Evolutionary conservation across 208 protist genomes (phyloP), one percentile per base, ranked within the genome.

Genomic region (Wallacemonas collosoma): DNA sequence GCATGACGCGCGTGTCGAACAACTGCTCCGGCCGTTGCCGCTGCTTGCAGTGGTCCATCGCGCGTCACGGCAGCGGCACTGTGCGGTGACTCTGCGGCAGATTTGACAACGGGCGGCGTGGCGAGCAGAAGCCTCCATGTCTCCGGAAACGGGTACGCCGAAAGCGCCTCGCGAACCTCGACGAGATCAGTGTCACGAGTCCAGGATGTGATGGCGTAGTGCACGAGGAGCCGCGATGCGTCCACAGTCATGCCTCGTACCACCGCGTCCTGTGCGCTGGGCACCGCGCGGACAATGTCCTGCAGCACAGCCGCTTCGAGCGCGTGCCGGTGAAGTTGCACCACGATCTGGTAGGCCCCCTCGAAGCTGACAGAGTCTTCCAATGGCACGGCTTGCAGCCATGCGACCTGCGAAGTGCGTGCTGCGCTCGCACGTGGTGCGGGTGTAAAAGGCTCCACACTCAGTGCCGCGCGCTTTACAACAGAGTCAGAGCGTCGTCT

Each of bases 361-460:
- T 69, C 64, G 35, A 69, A 69, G 38, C 51, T 7, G 12, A 69
- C 41, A 12, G 64, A 69, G 2, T 69, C 50, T 26, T 69, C 51
- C 60, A 44, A 48, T 0, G 60, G 60, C 15, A 48, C 60, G 0
- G 45, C 45, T 12, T 26, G 26, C 26, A 26, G 26, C 26, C 26
- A 26, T 26, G 26, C 26, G 26, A 26, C 26, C 26, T 26, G 26
- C 26, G 26, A 26, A 26, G 26, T 26, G 26, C 26, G 26, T 26
- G 26, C 26, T 26, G 26, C 26, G 26, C 26, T 26, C 26, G 0
- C 26, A 26, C 26, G 26, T 0, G 26, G 26, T 26, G 26, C 26
- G 26, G 26, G 26, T 26, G 26, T 26, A 26, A 26, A 26, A 26
- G 26, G 26, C 26, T 26, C 26, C 26, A 26, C 26, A 26, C 26